Conservation (phyloP, 441 rosid genomes). For the Manihot esculenta region DNA sequence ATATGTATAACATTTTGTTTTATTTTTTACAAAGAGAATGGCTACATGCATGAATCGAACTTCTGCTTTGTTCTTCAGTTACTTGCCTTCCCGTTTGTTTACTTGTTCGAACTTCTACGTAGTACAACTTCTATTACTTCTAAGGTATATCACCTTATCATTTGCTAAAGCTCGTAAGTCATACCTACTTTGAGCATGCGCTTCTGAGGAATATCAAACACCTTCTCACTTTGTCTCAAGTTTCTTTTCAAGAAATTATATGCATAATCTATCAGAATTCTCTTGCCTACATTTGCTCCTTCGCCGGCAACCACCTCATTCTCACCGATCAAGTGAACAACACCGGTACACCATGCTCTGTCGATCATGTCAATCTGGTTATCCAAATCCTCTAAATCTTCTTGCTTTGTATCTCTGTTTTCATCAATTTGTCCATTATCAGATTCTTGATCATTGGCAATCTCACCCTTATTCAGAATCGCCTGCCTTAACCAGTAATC, state of each 20-base stretch:
- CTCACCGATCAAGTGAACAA: slow-evolving; percentile 58
- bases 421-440: background rate
- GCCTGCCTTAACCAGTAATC: slow-evolving; percentile 1
- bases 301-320: slow-evolving; percentile 46
- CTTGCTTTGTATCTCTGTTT: background rate
- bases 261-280: slow-evolving; percentile 46
- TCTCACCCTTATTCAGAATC: background rate
- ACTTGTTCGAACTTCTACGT: too few relatives aligned
- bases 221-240: slow-evolving; percentile 42
- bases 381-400: slow-evolving; percentile 21
- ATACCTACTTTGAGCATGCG: slow-evolving; percentile 60
- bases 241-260: slow-evolving; percentile 49
- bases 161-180: slow-evolving; percentile 39
- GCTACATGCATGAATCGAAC: too few relatives aligned
- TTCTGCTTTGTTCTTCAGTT: too few relatives aligned
- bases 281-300: slow-evolving; percentile 42
- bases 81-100: too few relatives aligned
- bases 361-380: slow-evolving; percentile 36
- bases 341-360: slow-evolving; percentile 36
- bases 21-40: background rate
- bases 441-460: background rate
- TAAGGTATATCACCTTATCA: too few relatives aligned
- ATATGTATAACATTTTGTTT: too few relatives aligned
- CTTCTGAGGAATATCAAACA: slow-evolving; percentile 50
- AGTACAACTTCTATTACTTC: too few relatives aligned